Evolutionary conservation across 495 filamentous ascomycete genomes (phyloP), one percentile per base, ranked within the genome.

Genomic region (Barbatosphaeria neglecta): DNA sequence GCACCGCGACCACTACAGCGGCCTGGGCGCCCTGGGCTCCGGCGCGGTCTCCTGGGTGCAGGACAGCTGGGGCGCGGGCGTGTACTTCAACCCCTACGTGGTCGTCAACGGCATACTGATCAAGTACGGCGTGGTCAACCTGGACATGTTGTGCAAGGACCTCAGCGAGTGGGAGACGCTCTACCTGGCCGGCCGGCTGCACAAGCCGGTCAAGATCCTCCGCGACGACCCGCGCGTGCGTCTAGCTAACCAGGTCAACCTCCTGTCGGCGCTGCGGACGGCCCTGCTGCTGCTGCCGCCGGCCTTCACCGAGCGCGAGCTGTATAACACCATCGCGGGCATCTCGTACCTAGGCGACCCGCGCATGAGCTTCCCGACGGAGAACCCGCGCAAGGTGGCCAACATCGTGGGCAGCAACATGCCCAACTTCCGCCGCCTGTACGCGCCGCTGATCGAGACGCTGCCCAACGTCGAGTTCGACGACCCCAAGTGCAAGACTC

Each of bases 181-280:
- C 35, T 98, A 97, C 61, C 75, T 98, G 22, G 92, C 92, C 19
- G 92, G 92, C 1, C 86, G 92, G 35, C 67, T 98, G 37, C 92
- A 98, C 25, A 98, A 98, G 59, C 92, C 92, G 1, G 92, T 97
- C 54, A 96, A 97, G 66, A 98, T 97, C 53, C 76, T 98, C 5
- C 83, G 89, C 18, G 92, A 98, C 53, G 87, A 97, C 56, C 84
- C 93, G 2, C 78, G 81, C 43, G 86, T 98, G 27, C 86, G 90
- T 16, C 72, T 95, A 18, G 86, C 92, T 5, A 96, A 97, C 60
- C 93, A 97, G 61, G 80, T 92, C 62, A 98, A 98, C 59, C 75
- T 98, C 6, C 64, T 97, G 18, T 92, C 90, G 6, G 92, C 92
- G 3, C 68, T 96, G 19, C 84, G 93, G 19, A 90, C 89, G 16